Base-by-base conservation (phyloP, 148 eudicot species). In the Camellia granthamiana region DNA sequence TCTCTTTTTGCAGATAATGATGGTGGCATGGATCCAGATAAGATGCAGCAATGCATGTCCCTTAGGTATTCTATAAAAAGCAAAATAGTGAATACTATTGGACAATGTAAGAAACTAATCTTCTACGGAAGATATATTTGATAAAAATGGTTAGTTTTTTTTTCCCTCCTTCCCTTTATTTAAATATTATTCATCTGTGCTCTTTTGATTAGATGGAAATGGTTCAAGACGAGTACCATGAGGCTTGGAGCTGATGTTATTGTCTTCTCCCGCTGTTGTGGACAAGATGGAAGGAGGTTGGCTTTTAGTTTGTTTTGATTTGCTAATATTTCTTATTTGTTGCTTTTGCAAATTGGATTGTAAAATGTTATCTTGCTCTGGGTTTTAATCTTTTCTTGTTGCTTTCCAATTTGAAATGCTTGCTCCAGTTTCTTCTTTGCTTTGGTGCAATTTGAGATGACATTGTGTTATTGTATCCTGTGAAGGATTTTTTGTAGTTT, bases 171-270 rank as follows among this genome's bases (percentile, higher is more conserved):
- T 67, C 38, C 69, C 62, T 18, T 75, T 41, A 59, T 2, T 41
- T 61, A 16, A 67, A 51, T 52, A 2, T 13, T 21, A 0, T 69
- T 8, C 55, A 63, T 75, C 54, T 70, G 43, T 76, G 60, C 44
- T 78, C 12, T 11, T 55, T 52, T 80, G 13, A 74, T 76, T 77
- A 95, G 98, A 95, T 85, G 99, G 99, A 67, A 95, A 95, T 84
- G 99, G 99, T 76, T 95, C 58, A 95, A 95, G 90, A 95, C 99
- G 5, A 95, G 99, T 85, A 95, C 97, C 23, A 95, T 95, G 99
- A 90, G 99, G 92, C 97, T 95, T 68, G 99, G 99, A 74, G 98
- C 94, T 72, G 99, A 95, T 88, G 99, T 93, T 42, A 91, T 95
- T 85, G 97, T 95, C 69, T 95, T 95, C 87, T 90, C 97, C 13